Percentiles rank a stretch among this genome's conserved stretches.
phyloP scores from a whole-genome alignment of 2,329 filamentous ascomycete genomes.

The Tolypocladium amazonense region DNA sequence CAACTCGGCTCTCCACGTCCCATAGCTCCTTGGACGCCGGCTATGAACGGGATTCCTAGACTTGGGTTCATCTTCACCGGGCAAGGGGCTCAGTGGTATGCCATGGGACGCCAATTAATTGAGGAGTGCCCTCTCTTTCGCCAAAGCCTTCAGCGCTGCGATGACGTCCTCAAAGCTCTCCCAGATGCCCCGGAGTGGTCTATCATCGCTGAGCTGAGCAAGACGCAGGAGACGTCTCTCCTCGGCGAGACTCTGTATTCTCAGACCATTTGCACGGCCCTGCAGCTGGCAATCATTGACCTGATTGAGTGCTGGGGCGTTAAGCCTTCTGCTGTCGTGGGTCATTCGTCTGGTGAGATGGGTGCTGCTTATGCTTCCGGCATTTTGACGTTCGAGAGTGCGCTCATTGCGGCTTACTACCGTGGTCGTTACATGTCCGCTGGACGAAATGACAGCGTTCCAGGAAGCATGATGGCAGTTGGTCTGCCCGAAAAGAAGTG shows the following conservation, averaged over 20 bases:
- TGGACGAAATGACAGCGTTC: neutral
- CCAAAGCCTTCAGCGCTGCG: neutral
- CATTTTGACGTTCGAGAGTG: neutral
- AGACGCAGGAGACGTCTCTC: neutral
- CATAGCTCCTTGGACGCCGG: neutral
- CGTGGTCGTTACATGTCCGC: neutral
- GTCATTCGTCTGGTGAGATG: neutral
- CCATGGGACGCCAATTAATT: neutral
- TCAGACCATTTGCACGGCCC: conserved; percentile 25
- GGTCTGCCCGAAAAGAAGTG: neutral
- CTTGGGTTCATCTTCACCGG: neutral
- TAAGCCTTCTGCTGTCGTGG: neutral
- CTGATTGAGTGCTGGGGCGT: conserved; percentile 13
- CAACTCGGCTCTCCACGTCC: neutral
- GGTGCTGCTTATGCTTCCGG: neutral
- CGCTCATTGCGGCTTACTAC: neutral
- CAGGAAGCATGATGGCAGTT: neutral
- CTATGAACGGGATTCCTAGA: neutral
- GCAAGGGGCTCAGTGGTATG: neutral
- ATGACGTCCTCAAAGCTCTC: neutral
- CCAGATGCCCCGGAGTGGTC: neutral
- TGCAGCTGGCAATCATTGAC: conserved; percentile 28
- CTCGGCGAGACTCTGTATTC: conserved; percentile 14
- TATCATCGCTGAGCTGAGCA: neutral
- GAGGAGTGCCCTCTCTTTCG: neutral